These are phyloP conservation scores for Saccharomycopsis javanensis DNA, from an alignment of 805 yeast species.

Conservation along the genomic window DNA sequence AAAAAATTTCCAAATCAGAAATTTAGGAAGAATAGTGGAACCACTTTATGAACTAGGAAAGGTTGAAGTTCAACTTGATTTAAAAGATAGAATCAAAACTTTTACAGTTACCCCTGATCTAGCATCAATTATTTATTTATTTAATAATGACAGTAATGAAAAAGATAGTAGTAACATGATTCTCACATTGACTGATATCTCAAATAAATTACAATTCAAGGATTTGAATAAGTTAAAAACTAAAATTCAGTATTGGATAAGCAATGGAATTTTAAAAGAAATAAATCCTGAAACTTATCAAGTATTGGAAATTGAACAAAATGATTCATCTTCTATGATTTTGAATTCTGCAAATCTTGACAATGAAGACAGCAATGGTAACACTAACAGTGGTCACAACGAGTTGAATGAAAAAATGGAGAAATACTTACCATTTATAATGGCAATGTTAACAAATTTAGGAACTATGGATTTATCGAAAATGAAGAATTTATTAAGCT, in stretches of 20 bases:
- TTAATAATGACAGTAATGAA: slow-evolving; percentile 24
- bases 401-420: slow-evolving; percentile 21
- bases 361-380: slow-evolving; percentile 22
- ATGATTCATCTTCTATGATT: not conserved
- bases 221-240: slow-evolving; percentile 25
- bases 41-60: slow-evolving; percentile 51
- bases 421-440: slow-evolving; percentile 38
- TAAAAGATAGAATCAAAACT: slow-evolving; percentile 34
- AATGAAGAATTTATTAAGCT: slow-evolving; percentile 43
- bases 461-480: slow-evolving; percentile 39
- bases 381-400: slow-evolving; percentile 21
- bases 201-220: slow-evolving; percentile 30
- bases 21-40: slow-evolving; percentile 50
- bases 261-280: slow-evolving; percentile 41
- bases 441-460: slow-evolving; percentile 48
- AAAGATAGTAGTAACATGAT: slow-evolving; percentile 20
- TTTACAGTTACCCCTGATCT: slow-evolving; percentile 57
- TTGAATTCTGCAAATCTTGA: slow-evolving; percentile 20
- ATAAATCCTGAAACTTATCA: slow-evolving; percentile 29
- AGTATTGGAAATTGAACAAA: slow-evolving; percentile 31
- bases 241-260: slow-evolving; percentile 48
- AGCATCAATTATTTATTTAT: slow-evolving; percentile 51
- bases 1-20: slow-evolving; percentile 32
- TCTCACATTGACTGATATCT: slow-evolving; percentile 32
- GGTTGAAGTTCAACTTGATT: slow-evolving; percentile 49